Evolutionary conservation across 1,139 yeast genomes (phyloP), one percentile per base, ranked within the genome.

Genomic region (Zygosaccharomyces sapae): DNA sequence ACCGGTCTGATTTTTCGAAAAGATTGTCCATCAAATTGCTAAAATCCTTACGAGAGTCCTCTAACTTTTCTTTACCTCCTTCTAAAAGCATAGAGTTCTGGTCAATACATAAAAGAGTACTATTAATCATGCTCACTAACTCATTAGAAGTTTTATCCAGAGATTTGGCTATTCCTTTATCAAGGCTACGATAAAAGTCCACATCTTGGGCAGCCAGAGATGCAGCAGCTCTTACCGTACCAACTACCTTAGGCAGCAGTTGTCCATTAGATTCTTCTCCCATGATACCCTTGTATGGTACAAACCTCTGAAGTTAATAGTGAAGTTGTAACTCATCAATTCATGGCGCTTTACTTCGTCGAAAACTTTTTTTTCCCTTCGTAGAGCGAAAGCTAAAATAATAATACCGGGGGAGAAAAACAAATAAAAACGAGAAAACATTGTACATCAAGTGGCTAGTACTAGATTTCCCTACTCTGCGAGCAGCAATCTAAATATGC

Each of bases 201-300:
- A 89, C 77, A 69, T 92, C 98, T 54, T 86, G 88, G 0, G 88
- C 80, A 2, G 89, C 85, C 39, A 92, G 69, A 1, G 86, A 79
- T 4, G 84, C 72, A 0, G 96, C 79, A 1, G 86, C 77, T 53
- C 96, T 74, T 33, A 88, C 80, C 1, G 84, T 73, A 22, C 42
- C 38, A 35, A 48, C 45, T 3, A 48, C 38, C 30, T 45, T 46
- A 3, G 47, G 43, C 3, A 48, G 31, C 12, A 48, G 33, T 13
- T 43, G 38, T 24, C 35, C 31, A 33, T 34, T 24, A 20, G 36
- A n/a, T 24, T 20, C 41, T 16, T 38, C 34, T 4, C 6, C 33
- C 40, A 37, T 37, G 7, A 24, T 35, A 5, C 13, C 13, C 7
- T 27, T 4, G 5, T 12, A 27, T 4, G 8, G 2, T 8, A 5